Evolutionary conservation across 208 protist genomes (phyloP).

Genomic region (Crithidia bombi): DNA sequence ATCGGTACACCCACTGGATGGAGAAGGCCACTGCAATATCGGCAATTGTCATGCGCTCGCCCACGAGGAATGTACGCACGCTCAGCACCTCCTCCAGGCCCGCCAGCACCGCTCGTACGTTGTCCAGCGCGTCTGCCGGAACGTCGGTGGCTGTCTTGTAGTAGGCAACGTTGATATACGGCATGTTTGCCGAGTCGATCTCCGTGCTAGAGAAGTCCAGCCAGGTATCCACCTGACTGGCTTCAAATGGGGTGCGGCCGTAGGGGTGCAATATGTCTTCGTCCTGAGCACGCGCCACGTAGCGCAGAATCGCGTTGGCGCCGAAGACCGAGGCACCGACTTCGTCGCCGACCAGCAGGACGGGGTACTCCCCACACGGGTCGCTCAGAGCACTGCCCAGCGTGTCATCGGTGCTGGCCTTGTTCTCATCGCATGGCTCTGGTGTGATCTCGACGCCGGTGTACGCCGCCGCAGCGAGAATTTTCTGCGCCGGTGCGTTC

Average conservation of each 20-base stretch:
- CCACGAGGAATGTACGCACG: constrained; percentile 83
- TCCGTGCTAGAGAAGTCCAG: constrained; percentile 81
- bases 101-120: constrained; percentile 50
- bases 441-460: constrained; percentile 48
- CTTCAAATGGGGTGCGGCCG: constrained; percentile 77
- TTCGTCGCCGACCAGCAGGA: constrained; percentile 64
- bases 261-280: constrained; percentile 56
- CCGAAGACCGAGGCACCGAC: constrained; percentile 70
- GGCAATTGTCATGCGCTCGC: constrained; percentile 80
- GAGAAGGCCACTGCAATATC: constrained; percentile 81
- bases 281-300: constrained; percentile 64
- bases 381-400: constrained; percentile 62
- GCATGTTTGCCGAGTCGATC: constrained; percentile 58
- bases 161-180: constrained; percentile 52
- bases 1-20: constrained; percentile 67
- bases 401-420: constrained; percentile 50
- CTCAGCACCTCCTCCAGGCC: constrained; percentile 67
- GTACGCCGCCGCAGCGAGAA: constrained; percentile 61
- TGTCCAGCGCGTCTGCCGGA: constrained; percentile 35
- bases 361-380: constrained; percentile 76
- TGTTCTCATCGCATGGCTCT: constrained; percentile 41
- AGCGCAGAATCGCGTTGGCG: constrained; percentile 81
- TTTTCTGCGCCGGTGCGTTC: constrained; percentile 61
- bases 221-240: constrained; percentile 86
- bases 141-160: constrained; percentile 34